Evolutionary conservation across 495 filamentous ascomycete genomes (phyloP), one percentile per base, ranked within the genome.

Genomic region (Podospora anserina): DNA sequence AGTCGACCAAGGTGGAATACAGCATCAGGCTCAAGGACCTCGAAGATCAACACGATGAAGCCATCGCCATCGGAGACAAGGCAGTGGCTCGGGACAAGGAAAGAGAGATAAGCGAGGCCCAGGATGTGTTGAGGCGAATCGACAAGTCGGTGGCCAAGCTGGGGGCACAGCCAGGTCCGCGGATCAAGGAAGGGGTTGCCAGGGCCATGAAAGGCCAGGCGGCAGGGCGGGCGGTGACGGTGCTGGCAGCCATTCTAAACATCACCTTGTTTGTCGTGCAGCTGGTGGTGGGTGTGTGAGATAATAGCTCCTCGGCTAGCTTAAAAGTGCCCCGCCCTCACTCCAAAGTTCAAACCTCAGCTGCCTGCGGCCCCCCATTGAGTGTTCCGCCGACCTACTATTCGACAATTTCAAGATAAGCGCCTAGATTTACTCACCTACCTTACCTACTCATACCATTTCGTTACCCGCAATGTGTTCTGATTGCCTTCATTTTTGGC

Each of bases 1-100:
- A 61, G 13, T 61, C 59, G 59, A 61, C 59, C 20, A 61, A 32
- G 27, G 27, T 61, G 7, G 23, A 61, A 61, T 61, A 61, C 59
- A 28, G n/a, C 16, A 26, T 61, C 19, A 61, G 32, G 27, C 59
- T 61, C 27, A 30, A 18, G 23, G 32, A 32, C 4, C 26, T 61
- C 23, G 59, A 61, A 20, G 30, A 61, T 13, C 23, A 61, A 20
- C 20, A 28, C 23, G 59, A 61, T 4, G 16, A 30, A 18, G 23
- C 26, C 23, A 61, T 28, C 18, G 59, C 23, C 23, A 23, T 26
- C 16, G 59, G 59, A 28, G 26, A 61, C 16, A 23, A 28, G 26
- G 26, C 59, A 3, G 27, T 30, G 18, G 59, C 59, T 11, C 5
- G n/a, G 59, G 59, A 28, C 23, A 61, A 34, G 27, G 59, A 61